These are phyloP conservation scores for Casuarina cunninghamiana DNA, from an alignment of 306 rosid genomes.

Conservation along the genomic window DNA sequence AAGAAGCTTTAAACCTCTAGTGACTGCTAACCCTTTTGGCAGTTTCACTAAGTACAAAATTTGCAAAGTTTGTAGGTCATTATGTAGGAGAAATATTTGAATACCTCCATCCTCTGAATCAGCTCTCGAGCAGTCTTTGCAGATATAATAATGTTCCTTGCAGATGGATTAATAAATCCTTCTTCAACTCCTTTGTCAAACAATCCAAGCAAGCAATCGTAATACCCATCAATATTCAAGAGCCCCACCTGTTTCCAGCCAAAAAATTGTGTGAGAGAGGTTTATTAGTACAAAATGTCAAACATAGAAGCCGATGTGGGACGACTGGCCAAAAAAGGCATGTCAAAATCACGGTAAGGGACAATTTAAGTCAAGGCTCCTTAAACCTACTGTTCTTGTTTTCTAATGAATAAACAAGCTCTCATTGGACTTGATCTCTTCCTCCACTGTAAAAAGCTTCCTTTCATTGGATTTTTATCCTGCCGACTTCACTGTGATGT, in stretches of 20 bases:
- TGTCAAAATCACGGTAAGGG: background rate
- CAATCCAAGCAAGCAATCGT: constrained; percentile 30
- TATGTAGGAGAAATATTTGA: background rate
- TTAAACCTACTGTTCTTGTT: background rate
- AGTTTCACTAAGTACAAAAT: background rate
- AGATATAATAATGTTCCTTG: constrained; percentile 26
- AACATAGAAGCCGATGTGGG: background rate
- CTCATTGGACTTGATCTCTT: background rate
- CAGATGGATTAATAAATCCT: constrained; percentile 24
- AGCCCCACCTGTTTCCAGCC: constrained; percentile 28
- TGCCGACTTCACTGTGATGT: background rate
- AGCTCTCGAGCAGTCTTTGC: constrained; percentile 24
- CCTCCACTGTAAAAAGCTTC: background rate
- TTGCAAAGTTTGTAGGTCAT: background rate
- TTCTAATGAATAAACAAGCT: background rate
- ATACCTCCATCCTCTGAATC: constrained; percentile 34
- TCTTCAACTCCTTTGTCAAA: constrained; percentile 40
- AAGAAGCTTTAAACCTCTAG: too few relatives aligned
- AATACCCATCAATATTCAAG: constrained; percentile 27
- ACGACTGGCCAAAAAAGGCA: background rate
- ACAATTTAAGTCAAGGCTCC: constrained; percentile 5
- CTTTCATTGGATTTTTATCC: background rate
- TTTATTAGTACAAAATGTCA: background rate
- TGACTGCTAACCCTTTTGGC: too few relatives aligned
- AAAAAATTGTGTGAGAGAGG: background rate